Base-by-base conservation (phyloP, 306 rosid species). In the Fagus crenata region DNA sequence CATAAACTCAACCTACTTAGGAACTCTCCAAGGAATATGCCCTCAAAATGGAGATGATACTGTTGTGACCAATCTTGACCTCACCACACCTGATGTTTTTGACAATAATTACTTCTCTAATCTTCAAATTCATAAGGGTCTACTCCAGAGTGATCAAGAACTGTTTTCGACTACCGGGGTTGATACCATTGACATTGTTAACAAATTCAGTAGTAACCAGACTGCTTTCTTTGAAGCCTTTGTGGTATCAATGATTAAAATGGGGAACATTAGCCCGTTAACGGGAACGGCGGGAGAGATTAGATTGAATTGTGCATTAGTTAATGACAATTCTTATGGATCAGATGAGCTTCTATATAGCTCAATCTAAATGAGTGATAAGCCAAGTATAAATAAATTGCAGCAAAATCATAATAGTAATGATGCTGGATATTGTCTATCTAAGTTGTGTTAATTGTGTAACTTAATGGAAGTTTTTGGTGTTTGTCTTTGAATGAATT, bases 201-300 rank as follows among this genome's bases (percentile, higher is more conserved):
- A 64, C 63, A 9, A 9, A 60, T 76, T 71, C 41, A 54, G 54
- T 1, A 36, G 18, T 12, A 2, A 64, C 3, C 77, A 71, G 51
- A 40, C 6, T 8, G 36, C 61, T 41, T 81, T 71, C 78, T 81
- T 81, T 18, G 55, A 8, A 2, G 41, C 17, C 54, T 81, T 81
- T 35, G 84, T 43, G 70, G 74, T 9, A 53, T 63, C 84, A 4
- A 76, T 81, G 81, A 64, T 71, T 35, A 81, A 71, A 40, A 76
- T 81, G 81, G 81, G 78, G 28, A 60, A 76, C 35, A 76, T 81
- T 9, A 51, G 61, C 18, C 74, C 18, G 46, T 71, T 76, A 67
- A 76, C 69, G 0, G 74, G 77, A 14, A 31, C 54, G 0, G 53
- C 64, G 6, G 84, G 77, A 63, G 74, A 81, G 39, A 71, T 81